Percentiles rank a stretch among this genome's conserved stretches.
Evolutionary conservation across 257 asterid genomes (phyloP).

Genomic region (Leonotis leonurus): DNA sequence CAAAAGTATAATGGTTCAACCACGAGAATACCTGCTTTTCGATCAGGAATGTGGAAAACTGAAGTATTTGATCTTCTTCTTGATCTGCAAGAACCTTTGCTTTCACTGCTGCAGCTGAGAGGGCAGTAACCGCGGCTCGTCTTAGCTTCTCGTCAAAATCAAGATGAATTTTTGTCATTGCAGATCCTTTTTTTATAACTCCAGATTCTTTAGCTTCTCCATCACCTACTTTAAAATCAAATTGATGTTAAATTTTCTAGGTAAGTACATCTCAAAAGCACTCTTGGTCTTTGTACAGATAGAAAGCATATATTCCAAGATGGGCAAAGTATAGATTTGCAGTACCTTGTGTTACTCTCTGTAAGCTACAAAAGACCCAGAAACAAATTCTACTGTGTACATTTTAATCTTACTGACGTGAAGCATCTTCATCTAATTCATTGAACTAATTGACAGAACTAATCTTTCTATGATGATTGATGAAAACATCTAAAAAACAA

Average conservation of each 20-base stretch:
- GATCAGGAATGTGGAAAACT: conserved; percentile 55
- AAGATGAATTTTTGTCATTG: conserved; percentile 26
- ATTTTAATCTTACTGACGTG: not conserved
- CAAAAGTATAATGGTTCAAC: not conserved
- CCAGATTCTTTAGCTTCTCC: conserved; percentile 27
- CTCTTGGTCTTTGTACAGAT: not conserved
- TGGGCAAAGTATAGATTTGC: not conserved
- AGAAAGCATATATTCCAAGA: not conserved
- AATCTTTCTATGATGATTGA: not conserved
- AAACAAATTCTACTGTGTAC: not conserved
- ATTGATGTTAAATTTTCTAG: conserved; percentile 11
- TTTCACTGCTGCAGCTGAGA: conserved; percentile 95
- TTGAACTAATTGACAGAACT: not conserved
- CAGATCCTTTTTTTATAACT: conserved; percentile 31
- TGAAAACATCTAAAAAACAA: conserved; percentile 10
- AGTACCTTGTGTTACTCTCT: not conserved
- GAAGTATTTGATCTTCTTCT: conserved; percentile 89
- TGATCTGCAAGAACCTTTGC: conserved; percentile 92
- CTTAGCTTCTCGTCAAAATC: conserved; percentile 41
- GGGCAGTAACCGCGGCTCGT: conserved; percentile 72
- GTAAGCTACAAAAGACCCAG: not conserved
- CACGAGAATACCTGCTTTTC: conserved; percentile 71
- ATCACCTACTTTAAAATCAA: conserved; percentile 28
- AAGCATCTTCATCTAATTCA: not conserved
- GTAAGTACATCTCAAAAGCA: not conserved